Percentiles rank a stretch among this genome's conserved stretches.
phyloP scores from a whole-genome alignment of 257 asterid species.

The Solanum piurae region DNA sequence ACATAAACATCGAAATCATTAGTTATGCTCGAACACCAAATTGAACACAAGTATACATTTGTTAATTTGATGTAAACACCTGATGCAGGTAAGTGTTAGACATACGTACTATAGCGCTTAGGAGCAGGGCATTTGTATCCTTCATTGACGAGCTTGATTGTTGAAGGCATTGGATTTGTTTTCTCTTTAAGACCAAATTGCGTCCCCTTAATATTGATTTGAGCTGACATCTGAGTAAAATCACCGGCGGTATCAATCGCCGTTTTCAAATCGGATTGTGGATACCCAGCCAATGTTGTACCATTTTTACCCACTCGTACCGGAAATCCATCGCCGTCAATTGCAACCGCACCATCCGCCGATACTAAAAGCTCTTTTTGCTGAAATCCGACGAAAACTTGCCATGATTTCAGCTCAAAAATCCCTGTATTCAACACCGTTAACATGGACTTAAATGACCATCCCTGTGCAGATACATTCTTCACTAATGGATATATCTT shows the following conservation, averaged over 20 bases:
- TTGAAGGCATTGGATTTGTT: constrained; percentile 67
- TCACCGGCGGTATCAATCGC: constrained; percentile 92
- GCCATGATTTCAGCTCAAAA: constrained; percentile 64
- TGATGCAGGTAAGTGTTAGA: not conserved
- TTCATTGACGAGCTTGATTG: constrained; percentile 48
- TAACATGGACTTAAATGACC: constrained; percentile 54
- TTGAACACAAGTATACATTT: not conserved
- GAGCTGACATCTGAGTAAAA: constrained; percentile 46
- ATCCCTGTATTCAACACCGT: constrained; percentile 49
- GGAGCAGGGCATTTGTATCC: constrained; percentile 77
- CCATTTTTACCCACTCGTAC: constrained; percentile 51
- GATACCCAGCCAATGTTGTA: constrained; percentile 55
- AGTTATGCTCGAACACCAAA: not conserved
- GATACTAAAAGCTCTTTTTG: constrained; percentile 64
- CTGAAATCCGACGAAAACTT: constrained; percentile 52
- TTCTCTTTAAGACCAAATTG: constrained; percentile 43
- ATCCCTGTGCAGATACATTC: constrained; percentile 74
- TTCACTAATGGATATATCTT: constrained; percentile 62
- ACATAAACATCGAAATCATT: not conserved
- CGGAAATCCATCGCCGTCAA: constrained; percentile 51
- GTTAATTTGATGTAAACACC: not conserved
- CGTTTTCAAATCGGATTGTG: constrained; percentile 62
- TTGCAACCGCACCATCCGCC: constrained; percentile 58
- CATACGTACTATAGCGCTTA: constrained; percentile 20
- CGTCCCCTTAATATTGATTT: constrained; percentile 56